Evolutionary conservation across 108 stramenopile species (phyloP).

Genomic region (Stephanodiscus triporus): DNA sequence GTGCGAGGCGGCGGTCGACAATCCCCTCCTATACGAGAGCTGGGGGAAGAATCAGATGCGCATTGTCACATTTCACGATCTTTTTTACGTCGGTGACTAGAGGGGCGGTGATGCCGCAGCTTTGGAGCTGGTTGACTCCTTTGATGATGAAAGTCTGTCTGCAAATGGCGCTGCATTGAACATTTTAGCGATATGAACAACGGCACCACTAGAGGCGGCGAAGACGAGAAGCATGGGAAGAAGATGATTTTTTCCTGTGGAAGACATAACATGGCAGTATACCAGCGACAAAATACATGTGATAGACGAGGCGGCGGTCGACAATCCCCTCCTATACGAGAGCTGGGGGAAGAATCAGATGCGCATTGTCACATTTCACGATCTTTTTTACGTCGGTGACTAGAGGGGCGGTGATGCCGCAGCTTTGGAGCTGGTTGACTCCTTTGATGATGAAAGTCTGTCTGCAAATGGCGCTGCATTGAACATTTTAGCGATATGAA

Average conservation of each 20-base stretch:
- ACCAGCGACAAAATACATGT: constrained; percentile 29
- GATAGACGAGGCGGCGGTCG: too few species aligned
- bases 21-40: too few species aligned
- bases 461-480: not conserved
- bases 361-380: too few species aligned
- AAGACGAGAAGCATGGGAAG: not conserved
- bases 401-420: too few species aligned
- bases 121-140: too few species aligned
- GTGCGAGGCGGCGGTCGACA: constrained; percentile 69
- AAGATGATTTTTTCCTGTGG: constrained; percentile 2
- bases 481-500: not conserved
- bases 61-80: constrained; percentile 62
- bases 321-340: too few species aligned
- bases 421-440: too few species aligned
- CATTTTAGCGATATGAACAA: not conserved
- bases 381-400: too few species aligned
- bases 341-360: too few species aligned
- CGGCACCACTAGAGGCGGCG: not conserved
- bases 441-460: too few species aligned
- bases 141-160: too few species aligned
- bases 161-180: not conserved
- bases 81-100: constrained; percentile 13
- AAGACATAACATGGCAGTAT: constrained; percentile 14
- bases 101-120: not conserved
- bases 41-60: constrained; percentile 75